Evolutionary conservation across 2,329 filamentous ascomycete species (phyloP).

Genomic region (Hypomyces perniciosus): DNA sequence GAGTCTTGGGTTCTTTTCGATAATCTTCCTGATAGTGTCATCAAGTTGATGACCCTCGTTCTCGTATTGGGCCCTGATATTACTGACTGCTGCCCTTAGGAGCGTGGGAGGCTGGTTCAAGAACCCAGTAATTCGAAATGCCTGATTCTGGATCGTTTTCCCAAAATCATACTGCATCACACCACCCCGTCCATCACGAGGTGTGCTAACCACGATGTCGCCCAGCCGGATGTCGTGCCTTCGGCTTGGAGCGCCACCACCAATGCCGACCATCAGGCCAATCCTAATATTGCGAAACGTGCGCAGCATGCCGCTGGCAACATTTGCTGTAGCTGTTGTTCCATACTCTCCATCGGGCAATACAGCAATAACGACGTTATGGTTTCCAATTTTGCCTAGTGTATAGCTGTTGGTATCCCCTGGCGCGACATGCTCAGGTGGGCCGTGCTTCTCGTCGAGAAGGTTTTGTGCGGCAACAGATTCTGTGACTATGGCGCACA

Average conservation of each 20-base stretch:
- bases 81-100: slow-evolving; percentile 5
- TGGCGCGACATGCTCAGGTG: slow-evolving; percentile 5
- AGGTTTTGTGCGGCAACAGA: slow-evolving; percentile 31
- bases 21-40: too few species aligned
- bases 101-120: slow-evolving; percentile 16
- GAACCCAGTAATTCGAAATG: slow-evolving; percentile 9
- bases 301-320: too few species aligned
- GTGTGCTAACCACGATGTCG: too few species aligned
- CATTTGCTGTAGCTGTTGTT: slow-evolving; percentile 15
- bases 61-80: slow-evolving; percentile 1
- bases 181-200: slow-evolving; percentile 2
- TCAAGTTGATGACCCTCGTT: too few species aligned
- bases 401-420: too few species aligned
- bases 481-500: slow-evolving; percentile 34
- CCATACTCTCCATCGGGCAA: slow-evolving; percentile 15
- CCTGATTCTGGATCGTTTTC: slow-evolving; percentile 13
- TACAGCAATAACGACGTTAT: slow-evolving; percentile 18
- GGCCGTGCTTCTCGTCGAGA: slow-evolving; percentile 30
- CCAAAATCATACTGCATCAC: too few species aligned
- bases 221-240: slow-evolving; percentile 29
- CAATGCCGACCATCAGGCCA: slow-evolving; percentile 14
- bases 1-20: too few species aligned
- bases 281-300: slow-evolving; percentile 23
- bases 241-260: slow-evolving; percentile 29
- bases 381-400: slow-evolving; percentile 14